Percentiles rank a stretch among this genome's conserved stretches.
Evolutionary conservation across 2,329 filamentous ascomycete genomes (phyloP).

Genomic region (Trichocomaceae sp.): DNA sequence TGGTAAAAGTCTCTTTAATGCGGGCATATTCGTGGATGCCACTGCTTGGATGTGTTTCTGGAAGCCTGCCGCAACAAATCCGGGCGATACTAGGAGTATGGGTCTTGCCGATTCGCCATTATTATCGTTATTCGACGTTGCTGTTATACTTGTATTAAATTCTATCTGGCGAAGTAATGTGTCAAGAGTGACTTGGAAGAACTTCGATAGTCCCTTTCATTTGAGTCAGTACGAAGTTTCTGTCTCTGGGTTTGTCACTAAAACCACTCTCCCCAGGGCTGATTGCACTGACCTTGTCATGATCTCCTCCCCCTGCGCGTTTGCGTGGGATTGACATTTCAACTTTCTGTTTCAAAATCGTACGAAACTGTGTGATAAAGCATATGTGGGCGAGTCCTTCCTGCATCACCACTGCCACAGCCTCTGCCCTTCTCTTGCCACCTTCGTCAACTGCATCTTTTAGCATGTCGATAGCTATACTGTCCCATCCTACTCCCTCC

Average conservation of each 20-base stretch:
- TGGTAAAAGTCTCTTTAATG: constrained; percentile 61
- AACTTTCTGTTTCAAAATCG: constrained; percentile 44
- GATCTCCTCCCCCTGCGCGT: constrained; percentile 41
- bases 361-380: constrained; percentile 46
- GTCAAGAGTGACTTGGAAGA: constrained; percentile 70
- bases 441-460: constrained; percentile 67
- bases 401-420: constrained; percentile 90
- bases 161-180: constrained; percentile 74
- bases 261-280: not conserved
- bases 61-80: constrained; percentile 78
- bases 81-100: constrained; percentile 78
- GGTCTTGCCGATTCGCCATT: constrained; percentile 44
- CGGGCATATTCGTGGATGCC: constrained; percentile 54
- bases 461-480: constrained; percentile 71
- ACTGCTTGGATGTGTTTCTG: constrained; percentile 62
- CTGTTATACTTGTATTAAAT: constrained; percentile 46
- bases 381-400: constrained; percentile 55
- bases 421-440: constrained; percentile 65
- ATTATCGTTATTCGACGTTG: constrained; percentile 21
- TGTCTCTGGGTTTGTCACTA: not conserved
- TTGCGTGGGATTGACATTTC: constrained; percentile 45
- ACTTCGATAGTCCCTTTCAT: constrained; percentile 60
- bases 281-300: constrained; percentile 38
- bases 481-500: constrained; percentile 68
- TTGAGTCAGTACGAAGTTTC: not conserved